Percentiles rank a stretch among this genome's conserved stretches.
Conservation (phyloP, 1,284 basidiomycete genomes). For the Agroathelia rolfsii region DNA sequence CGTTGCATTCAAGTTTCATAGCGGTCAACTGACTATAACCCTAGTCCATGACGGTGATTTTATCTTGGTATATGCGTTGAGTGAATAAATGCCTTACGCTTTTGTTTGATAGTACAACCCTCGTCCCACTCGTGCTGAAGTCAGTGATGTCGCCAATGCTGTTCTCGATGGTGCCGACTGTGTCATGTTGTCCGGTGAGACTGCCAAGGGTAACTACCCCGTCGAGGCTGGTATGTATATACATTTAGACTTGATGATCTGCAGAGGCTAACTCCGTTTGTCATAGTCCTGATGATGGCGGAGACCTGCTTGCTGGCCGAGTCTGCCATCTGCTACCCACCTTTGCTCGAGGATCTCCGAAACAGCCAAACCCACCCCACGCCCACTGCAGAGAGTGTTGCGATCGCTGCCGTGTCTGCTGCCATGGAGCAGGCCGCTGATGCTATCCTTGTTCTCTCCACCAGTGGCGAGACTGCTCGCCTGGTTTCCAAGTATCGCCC, state of each 20-base stretch:
- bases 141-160: conserved; percentile 96
- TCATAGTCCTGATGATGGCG: conserved; percentile 91
- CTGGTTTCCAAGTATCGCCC: conserved; percentile 97
- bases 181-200: conserved; percentile 98
- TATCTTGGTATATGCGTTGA: too few species aligned
- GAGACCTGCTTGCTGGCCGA: conserved; percentile 95
- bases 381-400: conserved; percentile 87
- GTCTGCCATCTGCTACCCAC: conserved; percentile 86
- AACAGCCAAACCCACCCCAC: conserved; percentile 77
- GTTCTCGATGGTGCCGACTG: conserved; percentile 96
- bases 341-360: conserved; percentile 84
- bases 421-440: conserved; percentile 90
- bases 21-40: conserved; percentile 10
- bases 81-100: too few species aligned
- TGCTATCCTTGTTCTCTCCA: conserved; percentile 94
- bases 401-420: conserved; percentile 88
- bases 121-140: conserved; percentile 90
- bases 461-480: conserved; percentile 93
- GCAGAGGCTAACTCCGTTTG: conserved; percentile 10
- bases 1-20: conserved; percentile 6
- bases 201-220: conserved; percentile 92
- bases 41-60: conserved; percentile 86
- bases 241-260: conserved; percentile 2
- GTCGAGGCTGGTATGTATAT: conserved; percentile 71
- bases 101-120: conserved; percentile 92